Percentiles rank a stretch among this genome's conserved stretches.
Conservation (phyloP, 306 rosid species). For the Alnus glutinosa region DNA sequence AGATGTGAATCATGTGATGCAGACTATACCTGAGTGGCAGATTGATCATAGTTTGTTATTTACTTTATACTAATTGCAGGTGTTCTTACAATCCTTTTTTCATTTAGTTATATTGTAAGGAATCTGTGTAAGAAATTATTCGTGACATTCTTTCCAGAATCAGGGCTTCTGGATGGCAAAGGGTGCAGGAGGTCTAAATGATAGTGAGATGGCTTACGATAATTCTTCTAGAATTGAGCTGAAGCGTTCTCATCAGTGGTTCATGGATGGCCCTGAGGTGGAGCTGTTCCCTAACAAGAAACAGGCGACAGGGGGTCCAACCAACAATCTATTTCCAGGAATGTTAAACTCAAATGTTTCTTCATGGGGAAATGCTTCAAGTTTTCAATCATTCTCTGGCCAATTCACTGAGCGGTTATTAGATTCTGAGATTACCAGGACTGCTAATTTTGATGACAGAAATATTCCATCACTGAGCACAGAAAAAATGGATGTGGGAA, state of each 20-base stretch:
- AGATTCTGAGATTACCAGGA: conserved; percentile 44
- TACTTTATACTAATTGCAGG: conserved; percentile 7
- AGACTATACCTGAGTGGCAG: not conserved
- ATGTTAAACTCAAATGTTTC: conserved; percentile 48
- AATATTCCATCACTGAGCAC: conserved; percentile 33
- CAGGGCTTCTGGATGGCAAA: conserved; percentile 70
- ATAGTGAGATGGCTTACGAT: conserved; percentile 50
- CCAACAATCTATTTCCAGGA: conserved; percentile 43
- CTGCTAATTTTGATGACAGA: conserved; percentile 42
- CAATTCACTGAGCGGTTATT: conserved; percentile 48
- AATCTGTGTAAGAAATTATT: conserved; percentile 19
- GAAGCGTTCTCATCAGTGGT: conserved; percentile 74
- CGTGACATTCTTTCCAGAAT: conserved; percentile 52
- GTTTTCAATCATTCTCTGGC: conserved; percentile 55
- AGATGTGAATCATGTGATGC: not conserved
- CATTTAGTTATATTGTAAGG: conserved; percentile 14
- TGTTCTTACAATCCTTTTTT: conserved; percentile 17
- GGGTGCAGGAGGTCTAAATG: conserved; percentile 48
- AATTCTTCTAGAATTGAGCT: conserved; percentile 57
- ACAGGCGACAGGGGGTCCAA: conserved; percentile 59
- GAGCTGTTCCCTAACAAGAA: conserved; percentile 67
- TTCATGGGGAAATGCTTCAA: conserved; percentile 57
- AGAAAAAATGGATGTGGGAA: conserved; percentile 42
- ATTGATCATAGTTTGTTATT: conserved; percentile 12
- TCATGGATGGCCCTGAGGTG: conserved; percentile 65